Conservation (phyloP, 2,329 filamentous ascomycete genomes). For the Mollisiaceae sp. region DNA sequence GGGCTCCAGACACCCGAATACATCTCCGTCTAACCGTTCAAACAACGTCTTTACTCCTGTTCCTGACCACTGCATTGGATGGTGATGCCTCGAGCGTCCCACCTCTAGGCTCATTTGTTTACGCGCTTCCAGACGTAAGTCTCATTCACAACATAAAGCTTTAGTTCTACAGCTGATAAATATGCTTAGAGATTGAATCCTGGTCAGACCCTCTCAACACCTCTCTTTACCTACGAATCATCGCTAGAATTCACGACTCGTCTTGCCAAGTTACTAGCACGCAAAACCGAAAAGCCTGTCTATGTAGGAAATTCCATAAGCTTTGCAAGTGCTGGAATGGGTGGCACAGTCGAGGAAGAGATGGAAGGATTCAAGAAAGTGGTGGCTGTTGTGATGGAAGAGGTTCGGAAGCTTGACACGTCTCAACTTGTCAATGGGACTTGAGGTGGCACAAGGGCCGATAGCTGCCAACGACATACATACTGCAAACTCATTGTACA, state of each 20-base stretch:
- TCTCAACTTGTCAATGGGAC: conserved; percentile 2
- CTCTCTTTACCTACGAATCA: conserved; percentile 75
- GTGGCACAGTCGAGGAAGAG: conserved; percentile 88
- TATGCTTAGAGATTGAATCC: conserved; percentile 43
- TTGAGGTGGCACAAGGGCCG: neutral
- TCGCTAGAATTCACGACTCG: conserved; percentile 88
- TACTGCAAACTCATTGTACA: neutral
- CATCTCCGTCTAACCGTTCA: conserved; percentile 64
- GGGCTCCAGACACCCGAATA: conserved; percentile 64
- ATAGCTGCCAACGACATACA: neutral
- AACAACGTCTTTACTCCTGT: conserved; percentile 62
- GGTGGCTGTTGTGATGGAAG: conserved; percentile 68
- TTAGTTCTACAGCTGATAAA: conserved; percentile 25
- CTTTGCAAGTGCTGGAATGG: conserved; percentile 73
- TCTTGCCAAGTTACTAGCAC: conserved; percentile 82
- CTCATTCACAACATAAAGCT: conserved; percentile 9
- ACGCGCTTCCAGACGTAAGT: conserved; percentile 86
- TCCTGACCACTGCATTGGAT: conserved; percentile 62
- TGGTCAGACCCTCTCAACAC: conserved; percentile 74
- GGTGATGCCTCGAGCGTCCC: conserved; percentile 57
- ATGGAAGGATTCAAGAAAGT: conserved; percentile 84
- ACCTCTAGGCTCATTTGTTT: conserved; percentile 87
- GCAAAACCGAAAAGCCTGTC: conserved; percentile 72
- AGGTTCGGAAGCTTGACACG: conserved; percentile 50
- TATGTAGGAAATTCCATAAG: conserved; percentile 91